Conservation (phyloP, 2,329 filamentous ascomycete species). For the Cercospora sojina region DNA sequence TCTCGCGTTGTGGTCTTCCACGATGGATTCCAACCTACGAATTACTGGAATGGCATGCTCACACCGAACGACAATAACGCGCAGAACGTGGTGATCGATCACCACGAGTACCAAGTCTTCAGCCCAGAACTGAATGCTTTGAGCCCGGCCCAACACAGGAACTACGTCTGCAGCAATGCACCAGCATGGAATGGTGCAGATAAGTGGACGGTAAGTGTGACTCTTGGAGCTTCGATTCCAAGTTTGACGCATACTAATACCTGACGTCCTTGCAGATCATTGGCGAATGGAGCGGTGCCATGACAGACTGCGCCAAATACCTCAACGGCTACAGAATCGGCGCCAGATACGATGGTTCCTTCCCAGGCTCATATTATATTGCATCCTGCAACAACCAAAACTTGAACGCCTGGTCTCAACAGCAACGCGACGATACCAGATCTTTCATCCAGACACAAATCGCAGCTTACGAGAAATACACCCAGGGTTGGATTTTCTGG, state of each 20-base stretch:
- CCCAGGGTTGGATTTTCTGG: slow-evolving; percentile 59
- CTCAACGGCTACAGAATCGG: slow-evolving; percentile 58
- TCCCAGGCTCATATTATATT: slow-evolving; percentile 47
- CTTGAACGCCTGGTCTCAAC: slow-evolving; percentile 49
- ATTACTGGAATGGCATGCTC: slow-evolving; percentile 62
- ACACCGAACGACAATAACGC: slow-evolving; percentile 51
- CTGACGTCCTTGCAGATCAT: slow-evolving; percentile 44
- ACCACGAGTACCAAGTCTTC: slow-evolving; percentile 69
- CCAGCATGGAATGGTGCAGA: slow-evolving; percentile 53
- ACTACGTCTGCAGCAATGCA: slow-evolving; percentile 57
- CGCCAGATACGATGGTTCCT: slow-evolving; percentile 60
- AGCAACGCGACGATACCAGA: slow-evolving; percentile 48
- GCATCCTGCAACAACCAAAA: slow-evolving; percentile 57
- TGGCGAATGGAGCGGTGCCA: slow-evolving; percentile 67
- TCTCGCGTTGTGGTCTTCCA: slow-evolving; percentile 55
- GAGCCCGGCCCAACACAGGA: slow-evolving; percentile 54
- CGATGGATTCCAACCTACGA: slow-evolving; percentile 56
- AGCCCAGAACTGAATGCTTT: slow-evolving; percentile 51
- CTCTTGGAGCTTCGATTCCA: neutral
- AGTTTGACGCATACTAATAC: neutral
- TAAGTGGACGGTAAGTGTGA: slow-evolving; percentile 54
- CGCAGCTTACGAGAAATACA: slow-evolving; percentile 51
- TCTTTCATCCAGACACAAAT: slow-evolving; percentile 58
- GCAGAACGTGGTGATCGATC: slow-evolving; percentile 61
- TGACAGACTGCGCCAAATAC: slow-evolving; percentile 59